phyloP scores from a whole-genome alignment of 1,284 basidiomycete genomes.

The Phellinidium pouzarii region DNA sequence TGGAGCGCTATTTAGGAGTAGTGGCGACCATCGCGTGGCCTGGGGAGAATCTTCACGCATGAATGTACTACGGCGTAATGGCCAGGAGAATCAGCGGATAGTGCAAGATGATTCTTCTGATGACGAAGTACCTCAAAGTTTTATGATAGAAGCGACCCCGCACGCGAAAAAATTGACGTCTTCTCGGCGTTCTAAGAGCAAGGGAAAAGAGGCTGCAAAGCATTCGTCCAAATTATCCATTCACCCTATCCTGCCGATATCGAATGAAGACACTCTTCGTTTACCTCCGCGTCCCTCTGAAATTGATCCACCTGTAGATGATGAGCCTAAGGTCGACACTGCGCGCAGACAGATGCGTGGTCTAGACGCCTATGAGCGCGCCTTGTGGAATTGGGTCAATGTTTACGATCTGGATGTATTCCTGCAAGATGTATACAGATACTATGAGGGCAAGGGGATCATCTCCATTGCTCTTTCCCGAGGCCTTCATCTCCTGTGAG shows the following conservation, averaged over 20 bases:
- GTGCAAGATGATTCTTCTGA: constrained; percentile 63
- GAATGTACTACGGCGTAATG: constrained; percentile 56
- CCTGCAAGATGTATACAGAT: constrained; percentile 90
- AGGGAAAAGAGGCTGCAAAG: constrained; percentile 22
- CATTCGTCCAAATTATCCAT: not conserved
- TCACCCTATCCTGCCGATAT: constrained; percentile 31
- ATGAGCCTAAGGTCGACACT: constrained; percentile 7
- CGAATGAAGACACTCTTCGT: constrained; percentile 30
- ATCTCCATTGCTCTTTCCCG: constrained; percentile 88
- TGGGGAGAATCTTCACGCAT: constrained; percentile 53
- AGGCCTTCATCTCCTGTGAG: constrained; percentile 87
- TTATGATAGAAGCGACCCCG: constrained; percentile 67
- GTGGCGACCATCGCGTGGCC: constrained; percentile 45
- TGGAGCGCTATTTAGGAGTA: constrained; percentile 48
- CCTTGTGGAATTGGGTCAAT: constrained; percentile 98
- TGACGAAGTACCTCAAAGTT: constrained; percentile 75
- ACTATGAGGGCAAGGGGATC: constrained; percentile 94
- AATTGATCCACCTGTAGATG: constrained; percentile 30
- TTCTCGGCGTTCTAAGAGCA: constrained; percentile 31
- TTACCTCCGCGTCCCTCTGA: constrained; percentile 67
- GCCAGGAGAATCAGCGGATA: constrained; percentile 51
- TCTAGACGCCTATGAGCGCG: constrained; percentile 80
- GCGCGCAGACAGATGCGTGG: constrained; percentile 48
- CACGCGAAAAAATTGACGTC: constrained; percentile 27
- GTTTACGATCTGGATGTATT: constrained; percentile 95